A percentile compares a stretch with the other conserved stretches of the same genome.
Conservation (phyloP, 2,329 filamentous ascomycete species). For the Microdochium trichocladiopsis region DNA sequence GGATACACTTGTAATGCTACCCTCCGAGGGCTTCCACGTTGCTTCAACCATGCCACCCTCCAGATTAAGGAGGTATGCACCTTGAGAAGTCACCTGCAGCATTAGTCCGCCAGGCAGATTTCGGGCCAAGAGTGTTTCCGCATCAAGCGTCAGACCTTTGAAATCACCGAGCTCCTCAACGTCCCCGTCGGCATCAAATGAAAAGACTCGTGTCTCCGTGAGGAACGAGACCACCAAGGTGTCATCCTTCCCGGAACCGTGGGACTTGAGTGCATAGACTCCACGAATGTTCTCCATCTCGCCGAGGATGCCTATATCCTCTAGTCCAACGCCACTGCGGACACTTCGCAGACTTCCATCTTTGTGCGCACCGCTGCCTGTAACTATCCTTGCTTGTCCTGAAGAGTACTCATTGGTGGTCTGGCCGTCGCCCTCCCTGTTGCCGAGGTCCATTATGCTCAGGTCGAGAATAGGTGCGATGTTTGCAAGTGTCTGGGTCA, state of each 20-base stretch:
- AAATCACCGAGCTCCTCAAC: slow-evolving; percentile 84
- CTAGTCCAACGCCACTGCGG: slow-evolving; percentile 85
- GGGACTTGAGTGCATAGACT: slow-evolving; percentile 60
- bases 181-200: slow-evolving; percentile 64
- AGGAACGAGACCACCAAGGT: slow-evolving; percentile 75
- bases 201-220: slow-evolving; percentile 76
- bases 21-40: slow-evolving; percentile 47
- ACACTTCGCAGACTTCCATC: slow-evolving; percentile 87
- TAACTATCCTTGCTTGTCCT: slow-evolving; percentile 87
- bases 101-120: slow-evolving; percentile 58
- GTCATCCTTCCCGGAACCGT: slow-evolving; percentile 47
- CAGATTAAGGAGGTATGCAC: slow-evolving; percentile 55
- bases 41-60: slow-evolving; percentile 47
- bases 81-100: slow-evolving; percentile 67
- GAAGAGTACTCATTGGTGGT: slow-evolving; percentile 85
- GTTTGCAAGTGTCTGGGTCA: slow-evolving; percentile 73
- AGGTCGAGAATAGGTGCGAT: slow-evolving; percentile 93
- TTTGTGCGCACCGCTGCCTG: slow-evolving; percentile 82
- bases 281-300: slow-evolving; percentile 70
- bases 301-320: slow-evolving; percentile 76
- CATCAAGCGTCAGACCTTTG: slow-evolving; percentile 59
- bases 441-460: slow-evolving; percentile 92
- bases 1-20: slow-evolving; percentile 70
- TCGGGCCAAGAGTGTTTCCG: slow-evolving; percentile 63
- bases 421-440: slow-evolving; percentile 68